A percentile compares a stretch with the other conserved stretches of the same genome.
Conservation (phyloP, 257 asterid genomes). For the Nicotiana noctiflora region DNA sequence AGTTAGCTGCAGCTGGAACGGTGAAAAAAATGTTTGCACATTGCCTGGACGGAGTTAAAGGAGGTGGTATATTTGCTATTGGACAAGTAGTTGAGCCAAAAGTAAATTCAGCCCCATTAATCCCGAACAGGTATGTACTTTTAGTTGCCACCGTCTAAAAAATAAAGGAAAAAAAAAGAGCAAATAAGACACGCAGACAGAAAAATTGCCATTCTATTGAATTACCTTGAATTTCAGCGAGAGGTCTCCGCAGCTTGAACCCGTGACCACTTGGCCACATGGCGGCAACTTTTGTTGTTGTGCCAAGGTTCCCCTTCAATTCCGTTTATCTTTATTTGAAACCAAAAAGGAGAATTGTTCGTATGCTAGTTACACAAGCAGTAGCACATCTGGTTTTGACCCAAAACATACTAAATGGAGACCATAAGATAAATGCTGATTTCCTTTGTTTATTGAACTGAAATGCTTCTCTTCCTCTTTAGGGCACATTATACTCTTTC, state of each 20-base stretch:
- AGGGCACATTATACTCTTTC: constrained; percentile 71
- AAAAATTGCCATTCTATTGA: neutral
- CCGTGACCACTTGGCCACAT: too few relatives aligned
- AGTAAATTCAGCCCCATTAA: constrained; percentile 34
- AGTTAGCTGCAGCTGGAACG: constrained; percentile 41
- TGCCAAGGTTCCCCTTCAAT: too few relatives aligned
- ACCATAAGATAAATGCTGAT: neutral
- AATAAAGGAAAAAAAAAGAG: too few relatives aligned
- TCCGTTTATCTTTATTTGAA: neutral
- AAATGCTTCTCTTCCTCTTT: constrained; percentile 7
- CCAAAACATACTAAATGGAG: neutral
- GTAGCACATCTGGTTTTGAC: neutral
- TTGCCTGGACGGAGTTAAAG: constrained; percentile 47
- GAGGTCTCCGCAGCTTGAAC: too few relatives aligned
- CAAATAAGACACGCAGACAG: neutral
- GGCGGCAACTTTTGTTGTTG: too few relatives aligned
- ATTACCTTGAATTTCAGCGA: too few relatives aligned
- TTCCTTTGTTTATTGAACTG: neutral
- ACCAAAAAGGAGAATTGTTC: neutral
- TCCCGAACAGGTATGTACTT: constrained; percentile 38
- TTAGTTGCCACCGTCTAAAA: too few relatives aligned
- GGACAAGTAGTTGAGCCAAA: constrained; percentile 58
- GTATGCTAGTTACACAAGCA: neutral
- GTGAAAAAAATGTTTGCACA: constrained; percentile 50
- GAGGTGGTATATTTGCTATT: constrained; percentile 65